These are phyloP conservation scores for Trametopsis cervina DNA, from an alignment of 768 basidiomycete species.

Conservation along the genomic window DNA sequence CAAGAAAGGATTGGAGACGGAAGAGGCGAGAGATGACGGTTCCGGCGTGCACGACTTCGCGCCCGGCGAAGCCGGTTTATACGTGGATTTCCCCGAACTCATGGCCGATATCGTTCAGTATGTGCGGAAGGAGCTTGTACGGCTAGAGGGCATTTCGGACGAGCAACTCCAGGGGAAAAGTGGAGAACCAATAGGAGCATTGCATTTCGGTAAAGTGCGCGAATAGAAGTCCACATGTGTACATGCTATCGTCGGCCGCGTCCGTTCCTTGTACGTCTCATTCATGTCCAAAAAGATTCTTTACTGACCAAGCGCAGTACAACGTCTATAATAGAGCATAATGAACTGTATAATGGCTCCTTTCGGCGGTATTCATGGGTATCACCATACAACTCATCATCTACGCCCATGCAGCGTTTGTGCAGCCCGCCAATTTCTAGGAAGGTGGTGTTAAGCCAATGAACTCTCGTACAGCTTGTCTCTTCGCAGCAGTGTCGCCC, in stretches of 20 bases:
- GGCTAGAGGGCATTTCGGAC: conserved; percentile 55
- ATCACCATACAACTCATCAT: neutral
- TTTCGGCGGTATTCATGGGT: no score
- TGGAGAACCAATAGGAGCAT: conserved; percentile 23
- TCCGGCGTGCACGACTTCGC: conserved; percentile 70
- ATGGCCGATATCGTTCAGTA: conserved; percentile 68
- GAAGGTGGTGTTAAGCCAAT: conserved; percentile 26
- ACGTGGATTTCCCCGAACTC: conserved; percentile 66
- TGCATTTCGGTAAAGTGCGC: conserved; percentile 25
- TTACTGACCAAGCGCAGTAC: neutral
- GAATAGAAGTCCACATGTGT: conserved; percentile 1
- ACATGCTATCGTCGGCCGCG: neutral
- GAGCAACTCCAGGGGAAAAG: conserved; percentile 29
- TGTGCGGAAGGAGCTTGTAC: conserved; percentile 60
- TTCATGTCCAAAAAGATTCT: no score
- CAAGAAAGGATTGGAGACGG: conserved; percentile 35
- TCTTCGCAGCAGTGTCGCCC: conserved; percentile 34
- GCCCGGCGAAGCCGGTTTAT: conserved; percentile 52
- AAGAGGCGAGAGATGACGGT: conserved; percentile 56
- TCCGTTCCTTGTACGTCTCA: no score
- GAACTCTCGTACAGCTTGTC: conserved; percentile 31
- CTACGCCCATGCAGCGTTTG: neutral
- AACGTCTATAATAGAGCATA: neutral
- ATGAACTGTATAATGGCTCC: neutral
- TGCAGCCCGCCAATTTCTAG: neutral